Conservation (phyloP, 495 filamentous ascomycete species). For the Thozetella sp. region DNA sequence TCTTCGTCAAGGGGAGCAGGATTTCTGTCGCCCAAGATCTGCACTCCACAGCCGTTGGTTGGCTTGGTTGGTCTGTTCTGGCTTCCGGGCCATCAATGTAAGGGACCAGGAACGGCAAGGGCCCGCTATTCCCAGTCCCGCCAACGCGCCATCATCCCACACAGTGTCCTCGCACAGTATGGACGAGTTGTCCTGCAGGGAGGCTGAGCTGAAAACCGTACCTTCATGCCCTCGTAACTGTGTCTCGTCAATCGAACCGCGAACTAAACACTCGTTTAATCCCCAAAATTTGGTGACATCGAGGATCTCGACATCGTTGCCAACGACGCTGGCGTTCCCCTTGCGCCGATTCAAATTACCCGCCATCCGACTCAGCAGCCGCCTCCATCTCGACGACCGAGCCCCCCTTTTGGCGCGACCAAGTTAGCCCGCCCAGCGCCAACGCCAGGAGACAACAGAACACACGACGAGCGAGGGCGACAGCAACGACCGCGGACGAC, state of each 20-base stretch:
- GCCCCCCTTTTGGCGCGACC: not conserved
- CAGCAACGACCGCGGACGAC: no score
- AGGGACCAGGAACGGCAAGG: not conserved
- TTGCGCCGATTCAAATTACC: no score
- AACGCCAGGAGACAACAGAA: no score
- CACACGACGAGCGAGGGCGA: no score
- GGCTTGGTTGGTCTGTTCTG: not conserved
- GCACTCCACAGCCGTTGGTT: not conserved
- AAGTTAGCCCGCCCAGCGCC: no score
- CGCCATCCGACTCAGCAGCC: not conserved
- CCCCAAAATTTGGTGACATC: no score
- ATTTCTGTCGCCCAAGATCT: no score
- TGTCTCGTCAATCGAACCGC: no score
- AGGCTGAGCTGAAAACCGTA: conserved; percentile 1
- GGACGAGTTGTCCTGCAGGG: not conserved
- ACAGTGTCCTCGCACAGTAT: not conserved
- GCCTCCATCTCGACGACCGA: not conserved
- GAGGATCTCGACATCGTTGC: no score
- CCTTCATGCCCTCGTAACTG: not conserved
- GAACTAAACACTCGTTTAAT: no score
- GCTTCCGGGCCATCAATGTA: not conserved
- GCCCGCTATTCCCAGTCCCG: not conserved
- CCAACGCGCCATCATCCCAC: not conserved
- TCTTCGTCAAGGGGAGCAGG: no score
- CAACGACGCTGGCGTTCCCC: no score